Percentiles rank a stretch among this genome's conserved stretches.
phyloP scores from a whole-genome alignment of 2,329 filamentous ascomycete species.

The Xylariaceae sp. region DNA sequence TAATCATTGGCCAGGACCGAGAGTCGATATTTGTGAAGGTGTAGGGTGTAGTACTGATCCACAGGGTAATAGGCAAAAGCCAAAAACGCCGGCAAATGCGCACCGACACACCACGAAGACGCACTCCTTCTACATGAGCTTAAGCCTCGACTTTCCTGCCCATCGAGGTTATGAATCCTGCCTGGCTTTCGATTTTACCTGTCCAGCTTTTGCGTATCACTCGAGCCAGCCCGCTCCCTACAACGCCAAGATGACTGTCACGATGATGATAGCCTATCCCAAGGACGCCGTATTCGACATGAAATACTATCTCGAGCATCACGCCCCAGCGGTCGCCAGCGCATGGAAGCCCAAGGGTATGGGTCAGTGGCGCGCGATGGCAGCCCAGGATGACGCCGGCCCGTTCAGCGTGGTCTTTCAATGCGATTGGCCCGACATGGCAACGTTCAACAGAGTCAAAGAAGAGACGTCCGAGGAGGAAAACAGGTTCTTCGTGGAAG shows the following conservation, averaged over 20 bases:
- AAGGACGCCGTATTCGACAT: slow-evolving; percentile 10
- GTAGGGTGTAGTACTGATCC: too few relatives aligned
- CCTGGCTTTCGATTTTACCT: too few relatives aligned
- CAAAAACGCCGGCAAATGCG: too few relatives aligned
- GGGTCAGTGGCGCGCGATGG: slow-evolving; percentile 8
- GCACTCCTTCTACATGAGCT: too few relatives aligned
- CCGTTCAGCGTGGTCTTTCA: slow-evolving; percentile 11
- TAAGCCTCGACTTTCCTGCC: too few relatives aligned
- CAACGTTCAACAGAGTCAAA: slow-evolving; percentile 8
- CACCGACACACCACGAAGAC: too few relatives aligned
- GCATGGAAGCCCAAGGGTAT: slow-evolving; percentile 14
- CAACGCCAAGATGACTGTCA: slow-evolving; percentile 7
- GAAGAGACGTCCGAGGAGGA: slow-evolving; percentile 8
- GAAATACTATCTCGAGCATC: slow-evolving; percentile 14
- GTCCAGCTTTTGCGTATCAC: too few relatives aligned
- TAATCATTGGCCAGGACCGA: too few relatives aligned
- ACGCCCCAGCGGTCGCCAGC: slow-evolving; percentile 7
- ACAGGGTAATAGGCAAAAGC: too few relatives aligned
- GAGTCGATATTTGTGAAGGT: too few relatives aligned
- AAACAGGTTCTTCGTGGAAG: slow-evolving; percentile 8
- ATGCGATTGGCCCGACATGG: slow-evolving; percentile 14
- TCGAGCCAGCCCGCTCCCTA: too few relatives aligned
- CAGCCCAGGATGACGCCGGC: slow-evolving; percentile 5
- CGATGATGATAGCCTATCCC: slow-evolving; percentile 15
- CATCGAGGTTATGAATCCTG: too few relatives aligned